Evolutionary conservation across 768 basidiomycete species (phyloP).

Genomic region (Podaxis carcinomalis): DNA sequence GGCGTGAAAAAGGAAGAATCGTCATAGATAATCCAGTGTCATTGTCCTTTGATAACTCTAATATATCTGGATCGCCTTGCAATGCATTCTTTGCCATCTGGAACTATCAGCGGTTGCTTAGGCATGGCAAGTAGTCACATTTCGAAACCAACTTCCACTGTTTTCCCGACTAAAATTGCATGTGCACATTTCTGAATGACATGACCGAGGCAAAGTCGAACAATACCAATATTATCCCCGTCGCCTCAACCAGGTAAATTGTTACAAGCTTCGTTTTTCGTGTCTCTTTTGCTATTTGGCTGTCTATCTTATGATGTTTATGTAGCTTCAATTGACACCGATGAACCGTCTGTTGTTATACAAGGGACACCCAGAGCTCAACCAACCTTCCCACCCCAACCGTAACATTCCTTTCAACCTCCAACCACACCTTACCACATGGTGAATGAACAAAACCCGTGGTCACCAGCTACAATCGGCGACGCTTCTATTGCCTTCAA

Average conservation of each 20-base stretch:
- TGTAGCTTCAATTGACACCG: neutral
- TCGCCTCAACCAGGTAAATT: neutral
- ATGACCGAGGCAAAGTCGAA: neutral
- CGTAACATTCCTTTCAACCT: neutral
- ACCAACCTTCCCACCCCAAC: neutral
- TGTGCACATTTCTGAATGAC: neutral
- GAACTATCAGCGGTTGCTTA: neutral
- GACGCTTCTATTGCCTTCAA: neutral
- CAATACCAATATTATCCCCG: neutral
- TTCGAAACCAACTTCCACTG: neutral
- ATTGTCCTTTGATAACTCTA: neutral
- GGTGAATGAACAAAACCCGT: neutral
- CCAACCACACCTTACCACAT: neutral
- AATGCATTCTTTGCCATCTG: neutral
- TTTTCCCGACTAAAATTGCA: neutral
- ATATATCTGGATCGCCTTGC: constrained; percentile 5
- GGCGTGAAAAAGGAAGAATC: constrained; percentile 34
- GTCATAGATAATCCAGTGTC: constrained; percentile 5
- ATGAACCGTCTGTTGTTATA: neutral
- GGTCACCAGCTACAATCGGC: neutral
- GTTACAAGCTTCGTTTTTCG: neutral
- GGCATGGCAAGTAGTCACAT: neutral
- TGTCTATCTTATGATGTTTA: neutral
- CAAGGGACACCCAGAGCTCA: neutral
- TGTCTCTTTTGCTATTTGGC: neutral